These are phyloP conservation scores for Hyphodiscus hymeniophilus DNA, from an alignment of 495 filamentous ascomycete species.

Conservation along the genomic window DNA sequence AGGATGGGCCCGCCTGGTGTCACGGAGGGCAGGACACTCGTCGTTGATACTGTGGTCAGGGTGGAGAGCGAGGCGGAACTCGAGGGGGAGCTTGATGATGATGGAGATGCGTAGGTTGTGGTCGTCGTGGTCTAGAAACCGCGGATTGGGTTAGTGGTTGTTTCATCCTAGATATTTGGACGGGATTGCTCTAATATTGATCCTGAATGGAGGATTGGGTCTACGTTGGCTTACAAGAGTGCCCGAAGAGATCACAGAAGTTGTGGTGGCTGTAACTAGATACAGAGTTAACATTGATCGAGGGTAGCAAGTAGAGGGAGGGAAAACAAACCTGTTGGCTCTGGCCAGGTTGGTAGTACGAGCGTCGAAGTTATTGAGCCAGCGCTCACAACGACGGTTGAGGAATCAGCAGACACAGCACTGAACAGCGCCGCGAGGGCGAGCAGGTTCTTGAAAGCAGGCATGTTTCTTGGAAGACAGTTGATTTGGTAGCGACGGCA, in stretches of 20 bases:
- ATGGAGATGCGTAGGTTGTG: not conserved
- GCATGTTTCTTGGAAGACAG: no score
- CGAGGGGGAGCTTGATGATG: not conserved
- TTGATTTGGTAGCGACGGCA: no score
- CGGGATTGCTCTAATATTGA: no score
- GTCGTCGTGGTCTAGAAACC: no score
- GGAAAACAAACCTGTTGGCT: no score
- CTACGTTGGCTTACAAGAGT: no score
- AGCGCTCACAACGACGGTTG: not conserved
- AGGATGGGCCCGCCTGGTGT: not conserved
- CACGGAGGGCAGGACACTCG: not conserved
- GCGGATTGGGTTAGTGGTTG: no score
- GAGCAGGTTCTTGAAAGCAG: no score
- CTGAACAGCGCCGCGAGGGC: not conserved
- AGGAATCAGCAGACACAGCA: not conserved
- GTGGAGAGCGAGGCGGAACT: not conserved
- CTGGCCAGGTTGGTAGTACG: not conserved
- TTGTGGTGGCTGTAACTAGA: not conserved
- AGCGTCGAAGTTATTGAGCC: not conserved
- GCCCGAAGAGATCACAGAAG: not conserved
- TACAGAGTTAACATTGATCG: no score
- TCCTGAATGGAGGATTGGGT: no score
- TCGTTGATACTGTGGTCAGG: not conserved
- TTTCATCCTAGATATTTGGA: no score
- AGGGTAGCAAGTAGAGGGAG: no score